Evolutionary conservation across 1,139 yeast genomes (phyloP).

Genomic region (Blastobotrys niveus): DNA sequence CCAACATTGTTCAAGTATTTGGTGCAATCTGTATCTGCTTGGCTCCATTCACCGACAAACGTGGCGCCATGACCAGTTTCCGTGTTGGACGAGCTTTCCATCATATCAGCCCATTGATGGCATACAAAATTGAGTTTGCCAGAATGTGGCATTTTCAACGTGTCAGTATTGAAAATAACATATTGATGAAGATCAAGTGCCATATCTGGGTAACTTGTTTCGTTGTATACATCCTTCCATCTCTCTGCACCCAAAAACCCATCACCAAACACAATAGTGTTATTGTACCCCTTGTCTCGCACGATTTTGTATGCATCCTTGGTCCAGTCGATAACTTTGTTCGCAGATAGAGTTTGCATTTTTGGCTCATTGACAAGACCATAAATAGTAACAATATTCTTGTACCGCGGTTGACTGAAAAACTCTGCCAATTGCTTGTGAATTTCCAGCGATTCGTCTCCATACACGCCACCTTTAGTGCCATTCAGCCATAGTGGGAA

Average conservation of each 20-base stretch:
- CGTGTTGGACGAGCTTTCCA: slow-evolving; percentile 47
- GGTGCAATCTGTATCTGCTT: slow-evolving; percentile 91
- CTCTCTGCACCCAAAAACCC: slow-evolving; percentile 33
- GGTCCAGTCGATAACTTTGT: slow-evolving; percentile 33
- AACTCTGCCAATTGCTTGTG: slow-evolving; percentile 44
- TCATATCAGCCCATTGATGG: slow-evolving; percentile 47
- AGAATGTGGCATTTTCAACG: slow-evolving; percentile 54
- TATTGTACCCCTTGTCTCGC: slow-evolving; percentile 27
- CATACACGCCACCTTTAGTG: slow-evolving; percentile 30
- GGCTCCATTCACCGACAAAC: slow-evolving; percentile 82
- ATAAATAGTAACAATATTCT: slow-evolving; percentile 71
- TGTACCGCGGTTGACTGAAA: slow-evolving; percentile 58
- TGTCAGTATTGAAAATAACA: slow-evolving; percentile 57
- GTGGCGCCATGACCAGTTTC: slow-evolving; percentile 52
- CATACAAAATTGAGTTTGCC: slow-evolving; percentile 33
- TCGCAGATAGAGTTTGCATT: slow-evolving; percentile 27
- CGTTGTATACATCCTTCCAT: slow-evolving; percentile 33
- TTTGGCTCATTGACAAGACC: slow-evolving; percentile 58
- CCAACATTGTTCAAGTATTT: slow-evolving; percentile 83
- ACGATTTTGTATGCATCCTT: slow-evolving; percentile 30
- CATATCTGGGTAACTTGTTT: slow-evolving; percentile 62
- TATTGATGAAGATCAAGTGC: slow-evolving; percentile 52
- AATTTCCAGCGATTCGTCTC: slow-evolving; percentile 37
- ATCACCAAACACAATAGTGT: slow-evolving; percentile 33
- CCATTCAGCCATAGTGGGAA: slow-evolving; percentile 52